phyloP scores from a whole-genome alignment of 1,139 yeast species.

The Candida sp. region DNA sequence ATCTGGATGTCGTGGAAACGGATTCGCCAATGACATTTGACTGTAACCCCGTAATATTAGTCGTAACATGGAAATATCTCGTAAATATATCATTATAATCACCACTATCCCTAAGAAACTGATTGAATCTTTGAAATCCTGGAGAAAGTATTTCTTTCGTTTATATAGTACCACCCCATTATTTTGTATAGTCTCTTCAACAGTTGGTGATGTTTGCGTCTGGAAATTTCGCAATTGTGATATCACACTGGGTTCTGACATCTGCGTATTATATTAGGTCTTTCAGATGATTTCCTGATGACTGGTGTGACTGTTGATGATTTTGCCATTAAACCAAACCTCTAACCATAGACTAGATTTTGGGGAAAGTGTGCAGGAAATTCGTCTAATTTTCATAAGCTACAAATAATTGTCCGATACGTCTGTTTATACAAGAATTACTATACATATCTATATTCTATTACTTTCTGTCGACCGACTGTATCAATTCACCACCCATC shows the following conservation, averaged over 20 bases:
- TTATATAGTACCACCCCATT: conserved; percentile 36
- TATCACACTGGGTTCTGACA: conserved; percentile 10
- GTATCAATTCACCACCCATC: conserved; percentile 69
- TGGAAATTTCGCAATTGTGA: conserved; percentile 26
- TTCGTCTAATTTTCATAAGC: background rate
- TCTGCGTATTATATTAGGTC: background rate
- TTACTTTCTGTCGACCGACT: conserved; percentile 22
- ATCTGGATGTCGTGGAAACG: conserved; percentile 15
- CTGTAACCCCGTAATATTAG: conserved; percentile 22
- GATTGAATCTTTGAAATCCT: conserved; percentile 28
- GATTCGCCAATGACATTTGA: conserved; percentile 30
- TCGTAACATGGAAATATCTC: conserved; percentile 31
- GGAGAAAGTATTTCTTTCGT: conserved; percentile 36
- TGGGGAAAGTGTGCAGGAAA: background rate
- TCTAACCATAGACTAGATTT: background rate
- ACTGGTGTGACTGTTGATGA: background rate
- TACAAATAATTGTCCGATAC: background rate
- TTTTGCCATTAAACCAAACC: background rate
- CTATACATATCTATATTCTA: conserved; percentile 7
- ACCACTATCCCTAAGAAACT: conserved; percentile 27
- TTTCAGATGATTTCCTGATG: no score
- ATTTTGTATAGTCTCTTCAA: conserved; percentile 32
- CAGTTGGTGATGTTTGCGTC: conserved; percentile 30
- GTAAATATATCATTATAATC: conserved; percentile 29
- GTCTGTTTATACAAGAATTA: conserved; percentile 1